A percentile compares a stretch with the other conserved stretches of the same genome.
Conservation (phyloP, 176 grass and related monocot genomes). For the Metroxylon sagu region DNA sequence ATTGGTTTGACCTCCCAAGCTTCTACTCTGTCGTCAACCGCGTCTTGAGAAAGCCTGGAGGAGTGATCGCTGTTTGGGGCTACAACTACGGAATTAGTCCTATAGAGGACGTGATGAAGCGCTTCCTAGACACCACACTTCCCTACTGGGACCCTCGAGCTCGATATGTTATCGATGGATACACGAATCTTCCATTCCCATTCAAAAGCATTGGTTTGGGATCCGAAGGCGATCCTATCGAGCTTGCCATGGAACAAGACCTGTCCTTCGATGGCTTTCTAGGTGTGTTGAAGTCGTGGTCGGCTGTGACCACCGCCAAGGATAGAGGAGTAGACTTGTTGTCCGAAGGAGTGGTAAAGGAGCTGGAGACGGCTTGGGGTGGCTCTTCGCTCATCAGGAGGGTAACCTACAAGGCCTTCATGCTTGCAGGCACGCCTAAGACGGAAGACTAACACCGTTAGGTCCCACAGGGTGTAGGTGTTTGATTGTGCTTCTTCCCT, state of each 20-base stretch:
- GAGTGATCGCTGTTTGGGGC: constrained; percentile 63
- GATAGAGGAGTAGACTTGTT: constrained; percentile 54
- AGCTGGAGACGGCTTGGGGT: constrained; percentile 41
- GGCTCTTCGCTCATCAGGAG: constrained; percentile 20
- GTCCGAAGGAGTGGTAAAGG: constrained; percentile 36
- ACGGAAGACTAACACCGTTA: neutral
- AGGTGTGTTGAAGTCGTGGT: constrained; percentile 36
- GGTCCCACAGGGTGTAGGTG: too few relatives aligned
- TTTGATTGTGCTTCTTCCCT: too few relatives aligned
- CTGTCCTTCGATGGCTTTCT: constrained; percentile 40
- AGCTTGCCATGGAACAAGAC: constrained; percentile 44
- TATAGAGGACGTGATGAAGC: constrained; percentile 27
- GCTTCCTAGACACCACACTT: constrained; percentile 27
- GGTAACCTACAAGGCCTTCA: constrained; percentile 52
- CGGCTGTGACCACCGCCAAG: constrained; percentile 34
- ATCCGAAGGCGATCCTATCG: constrained; percentile 44
- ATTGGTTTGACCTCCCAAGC: constrained; percentile 69
- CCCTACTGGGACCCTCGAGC: constrained; percentile 48
- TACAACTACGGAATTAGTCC: constrained; percentile 44
- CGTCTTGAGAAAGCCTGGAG: constrained; percentile 49
- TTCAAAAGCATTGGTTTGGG: constrained; percentile 62
- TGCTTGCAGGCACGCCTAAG: constrained; percentile 53
- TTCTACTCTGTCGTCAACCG: constrained; percentile 62
- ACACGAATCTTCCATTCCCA: constrained; percentile 55
- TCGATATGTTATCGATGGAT: constrained; percentile 32